Evolutionary conservation across 768 basidiomycete genomes (phyloP).

Genomic region (Mrakia gelida): DNA sequence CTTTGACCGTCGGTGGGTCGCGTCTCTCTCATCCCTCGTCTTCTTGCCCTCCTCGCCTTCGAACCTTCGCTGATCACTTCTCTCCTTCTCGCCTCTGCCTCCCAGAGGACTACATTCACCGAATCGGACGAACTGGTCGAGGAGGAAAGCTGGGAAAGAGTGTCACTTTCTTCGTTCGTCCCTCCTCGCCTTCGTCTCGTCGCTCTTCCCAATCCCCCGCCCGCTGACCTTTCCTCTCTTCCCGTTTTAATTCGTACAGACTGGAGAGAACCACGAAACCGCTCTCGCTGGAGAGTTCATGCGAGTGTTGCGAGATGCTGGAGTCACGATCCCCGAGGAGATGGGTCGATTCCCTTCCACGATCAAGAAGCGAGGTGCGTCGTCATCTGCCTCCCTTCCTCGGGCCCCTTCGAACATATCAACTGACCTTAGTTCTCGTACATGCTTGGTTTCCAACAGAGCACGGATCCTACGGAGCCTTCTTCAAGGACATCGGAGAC

Average conservation of each 20-base stretch:
- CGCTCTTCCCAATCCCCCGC: neutral
- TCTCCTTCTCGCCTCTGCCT: neutral
- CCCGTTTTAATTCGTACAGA: constrained; percentile 41
- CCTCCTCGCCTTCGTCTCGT: neutral
- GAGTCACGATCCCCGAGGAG: constrained; percentile 60
- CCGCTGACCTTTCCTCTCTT: neutral
- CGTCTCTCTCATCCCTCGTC: neutral
- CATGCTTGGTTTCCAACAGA: constrained; percentile 41
- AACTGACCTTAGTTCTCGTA: neutral
- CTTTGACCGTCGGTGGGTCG: constrained; percentile 93
- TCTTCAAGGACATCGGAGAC: constrained; percentile 47
- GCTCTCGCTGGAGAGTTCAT: constrained; percentile 89
- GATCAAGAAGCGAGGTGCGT: constrained; percentile 77
- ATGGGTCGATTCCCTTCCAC: constrained; percentile 89
- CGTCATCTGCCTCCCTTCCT: neutral
- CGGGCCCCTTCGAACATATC: neutral
- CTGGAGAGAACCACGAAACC: constrained; percentile 80
- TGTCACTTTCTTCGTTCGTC: constrained; percentile 35
- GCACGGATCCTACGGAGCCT: constrained; percentile 75
- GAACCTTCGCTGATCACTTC: constrained; percentile 60
- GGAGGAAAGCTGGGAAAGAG: constrained; percentile 32
- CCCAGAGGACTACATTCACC: constrained; percentile 33
- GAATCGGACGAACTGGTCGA: constrained; percentile 34
- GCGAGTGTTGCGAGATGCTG: constrained; percentile 80
- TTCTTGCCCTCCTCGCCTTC: constrained; percentile 51